phyloP scores from a whole-genome alignment of 1,284 basidiomycete genomes.

The Marasmius oreades region DNA sequence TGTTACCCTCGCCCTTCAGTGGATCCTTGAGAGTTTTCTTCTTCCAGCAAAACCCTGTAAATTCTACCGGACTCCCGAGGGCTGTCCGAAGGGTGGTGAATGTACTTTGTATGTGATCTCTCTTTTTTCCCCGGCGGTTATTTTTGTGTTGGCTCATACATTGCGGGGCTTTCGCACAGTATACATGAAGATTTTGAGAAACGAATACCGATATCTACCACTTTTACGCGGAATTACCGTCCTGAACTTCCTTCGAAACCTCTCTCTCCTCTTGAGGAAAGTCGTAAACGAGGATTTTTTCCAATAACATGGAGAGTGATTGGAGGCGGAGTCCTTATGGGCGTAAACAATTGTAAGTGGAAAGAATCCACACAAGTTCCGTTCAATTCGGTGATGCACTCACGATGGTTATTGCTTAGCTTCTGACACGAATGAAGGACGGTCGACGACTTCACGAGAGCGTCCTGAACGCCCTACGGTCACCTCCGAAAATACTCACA shows the following conservation, averaged over 20 bases:
- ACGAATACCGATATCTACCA: slow-evolving; percentile 18
- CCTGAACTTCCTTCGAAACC: slow-evolving; percentile 27
- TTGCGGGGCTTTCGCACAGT: slow-evolving; percentile 19
- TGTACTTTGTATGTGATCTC: slow-evolving; percentile 62
- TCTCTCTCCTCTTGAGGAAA: slow-evolving; percentile 29
- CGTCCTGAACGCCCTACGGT: too few relatives aligned
- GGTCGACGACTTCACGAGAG: too few relatives aligned
- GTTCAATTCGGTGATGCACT: background rate
- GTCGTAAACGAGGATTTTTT: slow-evolving; percentile 41
- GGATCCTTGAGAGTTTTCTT: background rate
- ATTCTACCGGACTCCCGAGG: slow-evolving; percentile 43
- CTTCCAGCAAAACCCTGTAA: slow-evolving; percentile 61
- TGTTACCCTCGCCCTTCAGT: background rate
- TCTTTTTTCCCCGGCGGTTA: background rate
- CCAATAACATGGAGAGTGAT: slow-evolving; percentile 50
- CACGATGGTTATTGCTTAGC: background rate
- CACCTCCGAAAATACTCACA: too few relatives aligned
- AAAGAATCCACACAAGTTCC: background rate
- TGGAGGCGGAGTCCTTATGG: slow-evolving; percentile 46
- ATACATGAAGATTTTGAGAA: slow-evolving; percentile 29
- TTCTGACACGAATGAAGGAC: background rate
- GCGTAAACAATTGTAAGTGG: slow-evolving; percentile 18
- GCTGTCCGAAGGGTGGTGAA: slow-evolving; percentile 55
- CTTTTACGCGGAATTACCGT: slow-evolving; percentile 11
- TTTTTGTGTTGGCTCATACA: slow-evolving; percentile 10